These are phyloP conservation scores for Dimocarpus longan DNA, from an alignment of 345 rosid species.

Conservation along the genomic window DNA sequence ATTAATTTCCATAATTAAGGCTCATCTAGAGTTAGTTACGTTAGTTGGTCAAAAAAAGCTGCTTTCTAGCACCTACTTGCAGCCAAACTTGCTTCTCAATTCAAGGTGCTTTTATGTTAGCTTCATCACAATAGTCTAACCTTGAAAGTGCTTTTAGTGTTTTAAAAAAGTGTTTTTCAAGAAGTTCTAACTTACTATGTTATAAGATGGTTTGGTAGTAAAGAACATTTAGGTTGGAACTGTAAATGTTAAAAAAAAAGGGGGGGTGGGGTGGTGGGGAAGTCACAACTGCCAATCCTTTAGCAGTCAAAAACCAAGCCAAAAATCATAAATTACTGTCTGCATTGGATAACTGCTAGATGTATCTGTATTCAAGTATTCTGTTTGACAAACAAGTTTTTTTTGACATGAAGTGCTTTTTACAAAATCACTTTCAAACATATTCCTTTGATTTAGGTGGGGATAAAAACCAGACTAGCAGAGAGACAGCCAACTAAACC, in stretches of 20 bases:
- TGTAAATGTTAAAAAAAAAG: too few species aligned
- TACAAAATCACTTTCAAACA: background rate
- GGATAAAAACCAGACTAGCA: background rate
- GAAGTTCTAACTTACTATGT: too few species aligned
- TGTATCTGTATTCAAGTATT: too few species aligned
- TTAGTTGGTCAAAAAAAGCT: background rate
- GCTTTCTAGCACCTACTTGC: background rate
- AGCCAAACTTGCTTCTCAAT: background rate
- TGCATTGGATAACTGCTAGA: too few species aligned
- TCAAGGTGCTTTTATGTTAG: background rate
- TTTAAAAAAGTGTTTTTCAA: background rate
- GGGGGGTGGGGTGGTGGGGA: too few species aligned
- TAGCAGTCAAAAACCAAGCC: too few species aligned
- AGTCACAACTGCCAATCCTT: too few species aligned
- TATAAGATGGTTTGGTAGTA: too few species aligned
- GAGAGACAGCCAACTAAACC: background rate
- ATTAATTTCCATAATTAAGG: background rate
- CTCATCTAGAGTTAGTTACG: background rate
- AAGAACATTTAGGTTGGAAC: too few species aligned
- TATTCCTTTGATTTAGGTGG: background rate
- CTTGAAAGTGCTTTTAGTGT: background rate
- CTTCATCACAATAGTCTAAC: background rate
- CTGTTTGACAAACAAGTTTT: background rate
- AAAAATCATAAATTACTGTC: too few species aligned
- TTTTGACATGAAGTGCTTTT: background rate